Base-by-base conservation (phyloP, 2,329 filamentous ascomycete species). In the Orbilia quercus region DNA sequence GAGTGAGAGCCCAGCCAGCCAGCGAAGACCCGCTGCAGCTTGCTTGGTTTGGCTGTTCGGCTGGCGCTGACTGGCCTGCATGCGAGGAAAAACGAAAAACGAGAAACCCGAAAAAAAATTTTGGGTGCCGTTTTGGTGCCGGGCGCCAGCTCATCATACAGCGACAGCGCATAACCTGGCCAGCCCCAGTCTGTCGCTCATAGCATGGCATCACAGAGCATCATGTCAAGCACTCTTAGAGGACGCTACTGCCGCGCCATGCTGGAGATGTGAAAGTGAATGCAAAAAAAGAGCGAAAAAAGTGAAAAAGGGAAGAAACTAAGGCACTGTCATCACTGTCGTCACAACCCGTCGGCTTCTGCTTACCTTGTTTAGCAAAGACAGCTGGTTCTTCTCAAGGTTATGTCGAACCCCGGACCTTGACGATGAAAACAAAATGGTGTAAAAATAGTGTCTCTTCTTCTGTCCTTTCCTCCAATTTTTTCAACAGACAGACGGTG, bases 321-420 rank as follows among this genome's bases (percentile, higher is more conserved):
- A 54, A 63, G 16, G 65, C 36, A 71, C 40, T 63, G 66, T 71
- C 66, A 71, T 64, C 66, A 64, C 44, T 64, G 66, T 71, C 66
- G 66, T 71, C 66, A 71, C 66, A 62, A 45, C 57, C 66, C 36
- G 62, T 44, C 57, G 65, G 65, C 65, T 63, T 71, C 50, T 71
- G 66, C 66, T 71, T 71, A 71, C 66, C 66, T 71, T 71, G 58
- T 71, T 71, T 22, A 64, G 66, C 58, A 58, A 58, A 71, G 58
- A 63, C 58, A 71, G 66, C 66, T 71, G 58, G 58, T 62, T 62
- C 57, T 57, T 40, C 42, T 48, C 50, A 62, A 57, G 57, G 40
- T 71, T 53, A 64, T 31, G 58, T 71, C 58, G 58, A 58, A 71
- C 63, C 66, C 66, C 31, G 58, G 66, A 58, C 58, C 66, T 58